A percentile compares a stretch with the other conserved stretches of the same genome.
Evolutionary conservation across 2,329 filamentous ascomycete species (phyloP).

Genomic region (Penicillium italicum): DNA sequence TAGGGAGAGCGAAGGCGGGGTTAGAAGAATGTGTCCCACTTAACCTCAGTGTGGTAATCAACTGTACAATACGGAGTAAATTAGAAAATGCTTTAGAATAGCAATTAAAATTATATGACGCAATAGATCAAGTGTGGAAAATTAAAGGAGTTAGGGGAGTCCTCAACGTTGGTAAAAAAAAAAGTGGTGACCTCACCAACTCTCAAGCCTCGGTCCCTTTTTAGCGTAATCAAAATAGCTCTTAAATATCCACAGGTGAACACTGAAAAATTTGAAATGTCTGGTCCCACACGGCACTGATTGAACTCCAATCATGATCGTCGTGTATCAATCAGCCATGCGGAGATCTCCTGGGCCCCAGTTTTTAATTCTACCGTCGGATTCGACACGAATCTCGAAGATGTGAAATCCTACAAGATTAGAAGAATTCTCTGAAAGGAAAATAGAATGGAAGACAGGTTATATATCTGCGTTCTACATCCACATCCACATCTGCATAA

Average conservation of each 20-base stretch:
- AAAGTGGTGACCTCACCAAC: neutral
- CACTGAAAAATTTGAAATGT: too few relatives aligned
- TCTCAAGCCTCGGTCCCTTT: neutral
- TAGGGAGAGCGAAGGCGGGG: neutral
- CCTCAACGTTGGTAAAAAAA: neutral
- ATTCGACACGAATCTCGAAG: neutral
- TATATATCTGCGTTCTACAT: too few relatives aligned
- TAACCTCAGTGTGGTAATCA: neutral
- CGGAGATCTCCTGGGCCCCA: neutral
- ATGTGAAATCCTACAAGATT: neutral
- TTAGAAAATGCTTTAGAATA: neutral
- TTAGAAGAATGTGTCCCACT: neutral
- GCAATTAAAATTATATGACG: neutral
- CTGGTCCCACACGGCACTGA: too few relatives aligned
- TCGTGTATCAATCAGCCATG: neutral
- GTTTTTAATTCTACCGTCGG: neutral
- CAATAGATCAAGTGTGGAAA: neutral
- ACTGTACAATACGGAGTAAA: neutral
- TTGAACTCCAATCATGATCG: constrained; percentile 1
- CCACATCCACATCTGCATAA: too few relatives aligned
- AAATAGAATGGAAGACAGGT: too few relatives aligned
- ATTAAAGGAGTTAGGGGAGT: too few relatives aligned
- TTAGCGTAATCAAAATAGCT: neutral
- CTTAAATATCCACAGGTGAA: too few relatives aligned
- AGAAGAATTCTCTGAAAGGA: too few relatives aligned